phyloP scores from a whole-genome alignment of 352 stramenopile species.

The Phytopythium montanum region DNA sequence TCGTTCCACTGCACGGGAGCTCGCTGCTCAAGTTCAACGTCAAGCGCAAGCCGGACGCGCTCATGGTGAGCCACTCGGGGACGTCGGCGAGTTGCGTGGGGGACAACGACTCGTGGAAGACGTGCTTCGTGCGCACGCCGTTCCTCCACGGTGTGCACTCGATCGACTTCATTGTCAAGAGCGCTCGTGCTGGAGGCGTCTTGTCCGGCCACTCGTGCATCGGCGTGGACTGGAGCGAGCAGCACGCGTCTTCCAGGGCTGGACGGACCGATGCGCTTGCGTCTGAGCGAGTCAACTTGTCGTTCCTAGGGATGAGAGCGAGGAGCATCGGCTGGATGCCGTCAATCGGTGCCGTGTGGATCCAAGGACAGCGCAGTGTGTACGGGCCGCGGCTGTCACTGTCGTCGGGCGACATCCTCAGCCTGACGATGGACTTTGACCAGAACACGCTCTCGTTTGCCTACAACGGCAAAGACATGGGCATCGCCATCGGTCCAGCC shows the following conservation, averaged over 20 bases:
- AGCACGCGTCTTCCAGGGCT: neutral
- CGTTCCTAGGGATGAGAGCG: constrained; percentile 42
- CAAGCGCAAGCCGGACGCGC: constrained; percentile 54
- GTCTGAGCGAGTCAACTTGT: constrained; percentile 17
- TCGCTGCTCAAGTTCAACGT: constrained; percentile 57
- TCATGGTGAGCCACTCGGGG: constrained; percentile 71
- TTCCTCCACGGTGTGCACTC: constrained; percentile 69
- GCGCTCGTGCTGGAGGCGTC: constrained; percentile 48
- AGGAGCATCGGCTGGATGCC: constrained; percentile 85
- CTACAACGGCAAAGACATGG: constrained; percentile 61
- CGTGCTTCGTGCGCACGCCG: constrained; percentile 53
- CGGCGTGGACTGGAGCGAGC: constrained; percentile 53
- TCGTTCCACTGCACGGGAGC: constrained; percentile 57
- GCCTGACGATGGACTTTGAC: constrained; percentile 71
- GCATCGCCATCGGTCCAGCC: constrained; percentile 44
- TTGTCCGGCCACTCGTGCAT: constrained; percentile 76
- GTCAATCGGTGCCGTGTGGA: constrained; percentile 71
- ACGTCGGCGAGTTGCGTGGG: constrained; percentile 58
- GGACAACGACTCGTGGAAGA: constrained; percentile 53
- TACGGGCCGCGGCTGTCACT: constrained; percentile 50
- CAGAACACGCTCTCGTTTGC: constrained; percentile 66
- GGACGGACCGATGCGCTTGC: neutral
- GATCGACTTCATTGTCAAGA: constrained; percentile 80
- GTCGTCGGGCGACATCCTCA: constrained; percentile 65
- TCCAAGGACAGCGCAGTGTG: constrained; percentile 44